Percentiles rank a stretch among this genome's conserved stretches.
These are phyloP conservation scores for Trypanosoma boissoni DNA, from an alignment of 208 protist genomes.

Conservation along the genomic window DNA sequence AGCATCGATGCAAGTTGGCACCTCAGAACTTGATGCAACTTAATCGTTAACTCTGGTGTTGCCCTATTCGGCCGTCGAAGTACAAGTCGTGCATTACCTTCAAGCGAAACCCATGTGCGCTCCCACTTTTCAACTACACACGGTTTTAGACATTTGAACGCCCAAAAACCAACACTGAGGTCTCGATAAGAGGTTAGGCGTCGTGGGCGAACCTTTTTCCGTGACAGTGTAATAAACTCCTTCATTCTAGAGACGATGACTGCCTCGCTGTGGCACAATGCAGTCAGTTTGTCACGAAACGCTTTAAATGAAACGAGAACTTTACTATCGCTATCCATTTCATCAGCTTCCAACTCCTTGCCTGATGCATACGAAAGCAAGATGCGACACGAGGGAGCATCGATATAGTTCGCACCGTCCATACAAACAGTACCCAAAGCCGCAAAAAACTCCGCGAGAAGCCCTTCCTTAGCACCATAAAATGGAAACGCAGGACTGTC, in stretches of 20 bases:
- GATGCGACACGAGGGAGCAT: conserved; percentile 3
- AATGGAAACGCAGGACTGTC: conserved; percentile 9
- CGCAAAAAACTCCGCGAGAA: background rate
- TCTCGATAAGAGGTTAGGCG: conserved; percentile 2
- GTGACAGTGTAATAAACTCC: background rate
- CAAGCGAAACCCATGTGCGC: conserved; percentile 47
- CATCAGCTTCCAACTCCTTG: background rate
- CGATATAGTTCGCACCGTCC: background rate
- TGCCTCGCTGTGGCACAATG: background rate
- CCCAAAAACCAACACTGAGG: conserved; percentile 56
- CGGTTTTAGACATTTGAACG: conserved; percentile 44
- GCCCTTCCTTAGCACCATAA: background rate
- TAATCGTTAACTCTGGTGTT: conserved; percentile 19
- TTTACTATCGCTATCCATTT: background rate
- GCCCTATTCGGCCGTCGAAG: conserved; percentile 20
- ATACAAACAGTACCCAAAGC: conserved; percentile 2
- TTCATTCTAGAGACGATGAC: background rate
- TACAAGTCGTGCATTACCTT: conserved; percentile 22
- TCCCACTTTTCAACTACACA: conserved; percentile 42
- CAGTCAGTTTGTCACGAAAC: conserved; percentile 1
- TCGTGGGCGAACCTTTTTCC: background rate
- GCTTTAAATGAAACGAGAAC: conserved; percentile 7
- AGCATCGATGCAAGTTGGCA: conserved; percentile 25
- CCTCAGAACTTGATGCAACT: conserved; percentile 19
- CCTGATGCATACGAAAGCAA: background rate